Conservation (phyloP, 805 yeast species). For the Torulaspora franciscae region DNA sequence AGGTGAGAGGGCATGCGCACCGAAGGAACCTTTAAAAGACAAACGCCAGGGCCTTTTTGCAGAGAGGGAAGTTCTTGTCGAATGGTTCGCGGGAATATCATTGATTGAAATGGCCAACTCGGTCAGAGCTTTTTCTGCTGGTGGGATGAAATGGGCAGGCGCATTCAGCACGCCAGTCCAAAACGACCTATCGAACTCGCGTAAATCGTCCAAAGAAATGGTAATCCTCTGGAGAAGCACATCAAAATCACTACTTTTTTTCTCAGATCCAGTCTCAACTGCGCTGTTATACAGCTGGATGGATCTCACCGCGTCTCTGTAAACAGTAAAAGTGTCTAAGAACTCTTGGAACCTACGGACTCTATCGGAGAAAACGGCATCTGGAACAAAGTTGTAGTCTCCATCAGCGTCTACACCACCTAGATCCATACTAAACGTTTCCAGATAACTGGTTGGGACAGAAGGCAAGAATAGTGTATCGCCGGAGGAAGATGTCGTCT, state of each 20-base stretch:
- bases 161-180: constrained; percentile 70
- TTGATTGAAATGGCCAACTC: constrained; percentile 70
- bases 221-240: constrained; percentile 46
- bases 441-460: background rate
- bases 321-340: constrained; percentile 60
- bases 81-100: constrained; percentile 20
- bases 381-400: constrained; percentile 30
- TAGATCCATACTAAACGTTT: constrained; percentile 5
- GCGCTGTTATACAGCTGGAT: constrained; percentile 65
- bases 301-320: constrained; percentile 62
- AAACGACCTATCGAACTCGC: constrained; percentile 72
- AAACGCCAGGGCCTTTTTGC: constrained; percentile 46
- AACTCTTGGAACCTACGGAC: constrained; percentile 86
- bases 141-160: constrained; percentile 85
- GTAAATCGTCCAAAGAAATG: constrained; percentile 78
- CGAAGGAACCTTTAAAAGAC: constrained; percentile 87
- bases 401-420: constrained; percentile 6
- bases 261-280: constrained; percentile 14
- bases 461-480: background rate
- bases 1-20: constrained; percentile 81
- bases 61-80: constrained; percentile 54
- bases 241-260: constrained; percentile 10
- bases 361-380: constrained; percentile 67
- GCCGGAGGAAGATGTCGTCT: background rate
- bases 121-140: constrained; percentile 79